These are phyloP conservation scores for Euphorbia schlechtendalii DNA, from an alignment of 441 rosid species.

Conservation along the genomic window DNA sequence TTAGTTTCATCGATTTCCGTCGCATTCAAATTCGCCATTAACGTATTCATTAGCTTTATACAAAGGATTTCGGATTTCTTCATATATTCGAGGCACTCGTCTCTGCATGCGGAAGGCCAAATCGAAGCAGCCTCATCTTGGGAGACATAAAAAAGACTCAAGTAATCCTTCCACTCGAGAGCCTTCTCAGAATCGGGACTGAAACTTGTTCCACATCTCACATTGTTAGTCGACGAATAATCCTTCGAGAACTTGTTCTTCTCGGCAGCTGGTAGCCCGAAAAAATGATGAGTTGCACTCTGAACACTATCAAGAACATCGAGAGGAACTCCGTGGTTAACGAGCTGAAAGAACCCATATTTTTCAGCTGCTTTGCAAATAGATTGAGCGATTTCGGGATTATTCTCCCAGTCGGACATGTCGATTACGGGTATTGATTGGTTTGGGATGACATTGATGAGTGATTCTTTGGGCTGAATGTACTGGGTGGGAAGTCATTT, in stretches of 20 bases:
- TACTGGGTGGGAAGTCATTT: slow-evolving; percentile 25
- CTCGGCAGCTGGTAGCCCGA: slow-evolving; percentile 19
- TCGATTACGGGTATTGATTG: slow-evolving; percentile 32
- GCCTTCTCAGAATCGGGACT: slow-evolving; percentile 26
- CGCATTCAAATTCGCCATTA: too few species aligned
- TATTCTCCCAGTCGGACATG: slow-evolving; percentile 25
- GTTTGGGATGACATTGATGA: neutral
- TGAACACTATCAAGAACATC: slow-evolving; percentile 21
- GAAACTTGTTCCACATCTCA: slow-evolving; percentile 26
- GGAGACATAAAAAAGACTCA: slow-evolving; percentile 23
- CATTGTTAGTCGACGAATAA: slow-evolving; percentile 9
- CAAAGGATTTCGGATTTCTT: too few species aligned
- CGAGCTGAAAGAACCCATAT: too few species aligned
- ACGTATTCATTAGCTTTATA: too few species aligned
- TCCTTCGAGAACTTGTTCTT: slow-evolving; percentile 20
- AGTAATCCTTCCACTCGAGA: slow-evolving; percentile 29
- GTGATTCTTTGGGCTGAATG: too few species aligned
- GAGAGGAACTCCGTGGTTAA: slow-evolving; percentile 28
- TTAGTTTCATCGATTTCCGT: too few species aligned
- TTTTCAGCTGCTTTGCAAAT: slow-evolving; percentile 27
- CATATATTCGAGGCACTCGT: slow-evolving; percentile 15
- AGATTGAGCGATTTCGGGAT: too few species aligned
- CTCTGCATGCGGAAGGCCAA: too few species aligned
- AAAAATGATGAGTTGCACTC: slow-evolving; percentile 28
- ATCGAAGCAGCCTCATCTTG: slow-evolving; percentile 22